These are phyloP conservation scores for Corymbia calophylla DNA, from an alignment of 441 rosid genomes.

Conservation along the genomic window DNA sequence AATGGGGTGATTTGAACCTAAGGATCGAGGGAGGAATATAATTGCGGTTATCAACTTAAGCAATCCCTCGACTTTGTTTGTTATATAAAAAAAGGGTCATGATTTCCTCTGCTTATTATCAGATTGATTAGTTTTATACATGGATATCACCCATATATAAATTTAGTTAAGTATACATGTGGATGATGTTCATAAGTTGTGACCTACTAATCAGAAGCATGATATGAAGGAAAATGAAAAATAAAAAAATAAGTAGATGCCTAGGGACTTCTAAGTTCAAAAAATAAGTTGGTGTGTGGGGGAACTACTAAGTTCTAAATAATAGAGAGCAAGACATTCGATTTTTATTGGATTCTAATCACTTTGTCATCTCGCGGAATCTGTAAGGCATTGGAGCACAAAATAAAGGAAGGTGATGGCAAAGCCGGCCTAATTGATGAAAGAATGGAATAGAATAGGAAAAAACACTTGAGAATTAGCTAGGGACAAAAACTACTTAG, in stretches of 20 bases:
- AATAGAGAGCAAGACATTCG: neutral
- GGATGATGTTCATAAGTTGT: neutral
- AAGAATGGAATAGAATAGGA: neutral
- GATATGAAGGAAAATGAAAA: neutral
- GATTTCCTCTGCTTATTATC: neutral
- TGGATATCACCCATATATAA: fast-evolving
- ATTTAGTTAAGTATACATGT: fast-evolving
- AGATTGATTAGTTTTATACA: neutral
- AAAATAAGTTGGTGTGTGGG: neutral
- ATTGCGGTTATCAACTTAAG: neutral
- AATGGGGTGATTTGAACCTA: neutral
- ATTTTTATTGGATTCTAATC: neutral
- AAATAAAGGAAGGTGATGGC: neutral
- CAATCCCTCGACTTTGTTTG: neutral
- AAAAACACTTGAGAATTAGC: neutral
- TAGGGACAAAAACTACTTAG: neutral
- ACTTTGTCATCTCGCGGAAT: neutral
- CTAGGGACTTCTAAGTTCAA: neutral
- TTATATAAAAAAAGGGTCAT: neutral
- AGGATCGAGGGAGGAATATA: neutral
- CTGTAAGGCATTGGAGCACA: neutral
- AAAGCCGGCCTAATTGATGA: neutral
- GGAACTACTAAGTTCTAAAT: neutral
- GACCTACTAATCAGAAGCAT: neutral
- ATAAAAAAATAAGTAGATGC: neutral